A percentile compares a stretch with the other conserved stretches of the same genome.
These are phyloP conservation scores for Colletotrichum falcatum DNA, from an alignment of 2,329 filamentous ascomycete genomes.

Conservation along the genomic window DNA sequence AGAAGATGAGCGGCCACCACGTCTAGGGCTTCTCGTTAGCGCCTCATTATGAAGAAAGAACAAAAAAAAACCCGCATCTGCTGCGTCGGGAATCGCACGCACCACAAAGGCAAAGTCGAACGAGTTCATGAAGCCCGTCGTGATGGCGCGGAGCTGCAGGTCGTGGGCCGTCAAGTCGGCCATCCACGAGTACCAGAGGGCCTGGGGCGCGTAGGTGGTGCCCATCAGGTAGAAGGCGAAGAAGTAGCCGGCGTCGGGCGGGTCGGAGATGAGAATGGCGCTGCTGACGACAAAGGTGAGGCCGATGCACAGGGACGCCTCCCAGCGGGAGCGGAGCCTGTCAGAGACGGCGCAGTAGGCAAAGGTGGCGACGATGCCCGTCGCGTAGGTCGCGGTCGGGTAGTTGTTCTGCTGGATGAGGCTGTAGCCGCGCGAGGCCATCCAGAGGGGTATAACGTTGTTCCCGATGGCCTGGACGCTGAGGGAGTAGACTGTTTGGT, in stretches of 20 bases:
- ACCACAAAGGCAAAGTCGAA: constrained; percentile 56
- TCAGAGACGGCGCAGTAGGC: constrained; percentile 56
- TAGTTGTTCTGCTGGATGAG: constrained; percentile 59
- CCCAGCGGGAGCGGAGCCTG: constrained; percentile 56
- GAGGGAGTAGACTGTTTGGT: constrained; percentile 53
- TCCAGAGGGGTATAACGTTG: constrained; percentile 60
- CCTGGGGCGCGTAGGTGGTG: constrained; percentile 59
- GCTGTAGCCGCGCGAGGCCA: constrained; percentile 57
- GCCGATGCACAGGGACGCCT: constrained; percentile 56
- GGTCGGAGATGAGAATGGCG: constrained; percentile 52
- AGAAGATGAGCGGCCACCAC: constrained; percentile 56
- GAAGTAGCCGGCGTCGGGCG: constrained; percentile 53
- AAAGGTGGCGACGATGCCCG: constrained; percentile 56
- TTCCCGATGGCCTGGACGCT: constrained; percentile 56
- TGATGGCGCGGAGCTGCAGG: constrained; percentile 56
- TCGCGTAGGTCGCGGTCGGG: constrained; percentile 55
- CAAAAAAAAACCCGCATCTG: too few relatives aligned
- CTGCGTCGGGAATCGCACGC: background rate
- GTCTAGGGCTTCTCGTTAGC: constrained; percentile 41
- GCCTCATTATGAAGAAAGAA: too few relatives aligned
- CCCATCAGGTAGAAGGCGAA: constrained; percentile 59
- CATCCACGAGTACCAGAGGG: constrained; percentile 61
- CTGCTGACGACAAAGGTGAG: constrained; percentile 56
- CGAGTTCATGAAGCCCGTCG: constrained; percentile 58
- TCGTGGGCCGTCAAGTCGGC: constrained; percentile 56